These are phyloP conservation scores for Vanrija humicola DNA, from an alignment of 1,284 basidiomycete genomes.

Conservation along the genomic window DNA sequence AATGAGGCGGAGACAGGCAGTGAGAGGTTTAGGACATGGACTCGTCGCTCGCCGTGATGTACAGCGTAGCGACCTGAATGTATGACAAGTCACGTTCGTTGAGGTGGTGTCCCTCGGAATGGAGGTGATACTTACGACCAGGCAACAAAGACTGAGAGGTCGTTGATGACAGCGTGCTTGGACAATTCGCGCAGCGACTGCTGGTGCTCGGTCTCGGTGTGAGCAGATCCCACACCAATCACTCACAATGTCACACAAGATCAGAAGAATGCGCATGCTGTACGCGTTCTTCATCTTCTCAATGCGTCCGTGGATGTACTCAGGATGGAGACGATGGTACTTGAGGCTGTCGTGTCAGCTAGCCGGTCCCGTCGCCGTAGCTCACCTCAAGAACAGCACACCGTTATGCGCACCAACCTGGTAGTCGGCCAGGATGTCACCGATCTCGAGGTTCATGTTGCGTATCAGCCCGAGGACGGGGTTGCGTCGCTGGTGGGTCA, in stretches of 20 bases:
- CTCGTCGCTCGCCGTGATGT: too few species aligned
- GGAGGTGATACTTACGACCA: slow-evolving; percentile 67
- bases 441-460: slow-evolving; percentile 89
- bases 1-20: too few species aligned
- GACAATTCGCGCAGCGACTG: slow-evolving; percentile 88
- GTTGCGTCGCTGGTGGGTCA: slow-evolving; percentile 67
- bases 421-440: slow-evolving; percentile 89
- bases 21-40: too few species aligned
- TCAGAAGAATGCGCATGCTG: slow-evolving; percentile 78
- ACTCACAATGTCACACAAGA: slow-evolving; percentile 87
- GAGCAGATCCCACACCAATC: not conserved
- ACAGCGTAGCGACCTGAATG: too few species aligned
- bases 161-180: slow-evolving; percentile 87
- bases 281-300: slow-evolving; percentile 77
- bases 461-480: slow-evolving; percentile 78
- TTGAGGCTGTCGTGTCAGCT: slow-evolving; percentile 61
- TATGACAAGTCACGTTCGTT: too few species aligned
- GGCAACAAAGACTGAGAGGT: slow-evolving; percentile 84
- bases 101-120: too few species aligned
- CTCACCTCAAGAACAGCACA: slow-evolving; percentile 82
- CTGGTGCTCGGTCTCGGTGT: slow-evolving; percentile 69
- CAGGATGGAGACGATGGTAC: slow-evolving; percentile 95
- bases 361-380: not conserved
- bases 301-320: slow-evolving; percentile 90
- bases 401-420: slow-evolving; percentile 94